Base-by-base conservation (phyloP, 192 early-diverging fungal genomes). In the Backusella tarrabulga region DNA sequence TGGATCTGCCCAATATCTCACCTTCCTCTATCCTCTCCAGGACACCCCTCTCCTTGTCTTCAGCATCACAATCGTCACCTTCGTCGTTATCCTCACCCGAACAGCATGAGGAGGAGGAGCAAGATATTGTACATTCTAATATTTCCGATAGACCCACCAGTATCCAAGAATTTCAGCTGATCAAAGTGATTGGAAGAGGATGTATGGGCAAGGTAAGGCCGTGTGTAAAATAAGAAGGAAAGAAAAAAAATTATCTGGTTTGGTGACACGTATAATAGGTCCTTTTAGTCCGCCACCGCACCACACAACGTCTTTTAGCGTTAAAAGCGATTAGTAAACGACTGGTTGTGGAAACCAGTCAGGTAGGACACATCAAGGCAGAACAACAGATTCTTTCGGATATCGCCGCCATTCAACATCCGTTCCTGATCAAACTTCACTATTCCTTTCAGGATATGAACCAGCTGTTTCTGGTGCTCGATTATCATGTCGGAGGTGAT, bases 401-500 rank as follows among this genome's bases (percentile, higher is more conserved):
- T n/a, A 68, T 75, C 32, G 74, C 74, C 21, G 15, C 56, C 2
- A 91, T 94, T 44, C 88, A 88, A 38, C 95, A 98, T 79, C 96
- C 97, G 15, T 98, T 97, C 85, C 86, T 98, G 67, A 93, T 99
- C 72, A 95, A 91, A 76, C 87, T 99, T 26, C 91, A 91, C 77
- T 95, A 93, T 72, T 95, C 97, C 1, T 99, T 98, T 79, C 97
- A 99, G 78, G 93, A 94, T 36, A 84, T 90, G 34, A 88, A 89
- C 29, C 91, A 93, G 76, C 84, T 99, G 44, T 98, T 92, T 80
- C 85, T 99, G 77, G 93, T 99, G 63, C 85, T 99, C 82, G 92
- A 92, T 74, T 98, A 97, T 80, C 88, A 95, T 76, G 91, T 90
- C 0, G 97, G 97, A 41, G 96, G 97, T 52, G 96, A 97, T 80